These are phyloP conservation scores for Dissophora ornata DNA, from an alignment of 192 early-diverging fungal species.

Conservation along the genomic window DNA sequence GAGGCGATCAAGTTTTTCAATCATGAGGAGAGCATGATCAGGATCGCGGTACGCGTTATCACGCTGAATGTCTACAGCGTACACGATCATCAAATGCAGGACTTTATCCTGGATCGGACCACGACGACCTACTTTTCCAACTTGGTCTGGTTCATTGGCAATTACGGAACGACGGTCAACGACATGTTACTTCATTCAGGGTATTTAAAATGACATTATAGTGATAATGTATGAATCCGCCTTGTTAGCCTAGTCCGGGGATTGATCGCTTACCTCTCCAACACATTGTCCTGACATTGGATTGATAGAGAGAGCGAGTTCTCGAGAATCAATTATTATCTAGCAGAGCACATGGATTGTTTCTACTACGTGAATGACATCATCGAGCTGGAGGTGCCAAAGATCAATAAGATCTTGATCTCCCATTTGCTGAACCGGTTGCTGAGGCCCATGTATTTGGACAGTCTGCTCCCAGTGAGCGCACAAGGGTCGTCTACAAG, in stretches of 20 bases:
- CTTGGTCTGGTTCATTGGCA: conserved; percentile 59
- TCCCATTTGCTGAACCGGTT: conserved; percentile 47
- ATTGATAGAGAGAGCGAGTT: conserved; percentile 23
- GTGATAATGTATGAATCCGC: background rate
- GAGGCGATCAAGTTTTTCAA: conserved; percentile 73
- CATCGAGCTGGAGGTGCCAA: conserved; percentile 62
- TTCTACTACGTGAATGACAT: conserved; percentile 75
- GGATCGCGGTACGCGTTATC: conserved; percentile 72
- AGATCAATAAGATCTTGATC: conserved; percentile 63
- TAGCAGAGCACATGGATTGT: conserved; percentile 71
- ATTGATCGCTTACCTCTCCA: too few species aligned
- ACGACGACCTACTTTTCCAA: conserved; percentile 58
- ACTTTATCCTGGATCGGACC: conserved; percentile 55
- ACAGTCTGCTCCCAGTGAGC: conserved; percentile 34
- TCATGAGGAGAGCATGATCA: conserved; percentile 78
- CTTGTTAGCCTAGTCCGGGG: too few species aligned
- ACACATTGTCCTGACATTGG: background rate
- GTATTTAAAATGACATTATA: conserved; percentile 15
- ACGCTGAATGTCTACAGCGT: conserved; percentile 71
- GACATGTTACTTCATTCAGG: conserved; percentile 46
- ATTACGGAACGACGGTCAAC: conserved; percentile 35
- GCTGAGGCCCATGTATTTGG: conserved; percentile 53
- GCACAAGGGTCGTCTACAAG: background rate
- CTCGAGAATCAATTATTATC: conserved; percentile 63
- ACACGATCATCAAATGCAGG: conserved; percentile 51